Evolutionary conservation across 2,329 filamentous ascomycete species (phyloP), one percentile per base, ranked within the genome.

Genomic region (Celoporthe dispersa): DNA sequence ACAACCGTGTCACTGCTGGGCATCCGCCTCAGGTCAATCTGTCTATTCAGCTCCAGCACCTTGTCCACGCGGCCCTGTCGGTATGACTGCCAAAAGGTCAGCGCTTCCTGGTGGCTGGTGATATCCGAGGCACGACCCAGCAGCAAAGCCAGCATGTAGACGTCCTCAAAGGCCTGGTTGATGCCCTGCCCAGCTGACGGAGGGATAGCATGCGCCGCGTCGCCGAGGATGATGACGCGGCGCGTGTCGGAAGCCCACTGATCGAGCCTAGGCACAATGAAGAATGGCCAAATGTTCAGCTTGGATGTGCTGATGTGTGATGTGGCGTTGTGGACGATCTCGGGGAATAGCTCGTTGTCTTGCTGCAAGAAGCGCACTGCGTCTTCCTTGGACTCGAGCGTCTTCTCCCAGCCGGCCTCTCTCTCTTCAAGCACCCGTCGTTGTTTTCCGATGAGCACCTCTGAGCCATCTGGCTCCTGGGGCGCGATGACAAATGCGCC

Each of bases 401-500:
- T 71, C 5, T 69, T 64, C 28, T 81, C 81, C 84, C 84, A 87
- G 4, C 80, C 82, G 7, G 77, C 77, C 0, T 79, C 78, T 25
- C 81, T 80, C 6, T 80, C 76, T 57, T 82, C 80, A 0, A 78
- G 73, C 0, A 81, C 76, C 3, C 76, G 77, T 28, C 78, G 78
- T 69, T 86, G 84, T 62, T 80, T 82, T 1, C 85, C 85, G 19
- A 86, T 81, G 0, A 87, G 75, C 1, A 84, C 76, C 68, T 87
- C 85, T 0, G 82, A 84, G 0, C 84, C 85, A 72, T 87, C 82
- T 0, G 73, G 70, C 22, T 81, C 74, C 69, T 88, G 86, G 0
- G 84, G 85, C 0, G 83, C 84, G 22, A 87, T 81, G 8, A 87
- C 78, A 70, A 87, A 87, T 0, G 82, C 84, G 0, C 85, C 85